phyloP scores from a whole-genome alignment of 1,139 yeast genomes.

The Candida tropicalis region DNA sequence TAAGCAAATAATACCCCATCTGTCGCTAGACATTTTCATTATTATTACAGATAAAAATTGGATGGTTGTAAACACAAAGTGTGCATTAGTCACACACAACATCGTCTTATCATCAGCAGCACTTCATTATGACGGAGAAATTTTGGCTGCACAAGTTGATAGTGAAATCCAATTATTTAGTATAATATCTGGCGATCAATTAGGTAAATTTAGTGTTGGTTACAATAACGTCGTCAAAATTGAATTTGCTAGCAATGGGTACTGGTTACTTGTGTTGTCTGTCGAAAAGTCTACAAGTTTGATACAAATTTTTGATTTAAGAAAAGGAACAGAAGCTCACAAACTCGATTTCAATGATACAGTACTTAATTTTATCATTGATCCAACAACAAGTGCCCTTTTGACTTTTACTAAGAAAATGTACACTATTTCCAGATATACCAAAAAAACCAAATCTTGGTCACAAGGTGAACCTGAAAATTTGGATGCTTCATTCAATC shows the following conservation, averaged over 20 bases:
- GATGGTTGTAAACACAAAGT: slow-evolving; percentile 7
- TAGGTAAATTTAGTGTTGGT: slow-evolving; percentile 34
- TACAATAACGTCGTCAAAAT: slow-evolving; percentile 27
- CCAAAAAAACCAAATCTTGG: slow-evolving; percentile 52
- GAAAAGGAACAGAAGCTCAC: slow-evolving; percentile 45
- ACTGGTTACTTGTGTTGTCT: slow-evolving; percentile 53
- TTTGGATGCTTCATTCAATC: slow-evolving; percentile 15
- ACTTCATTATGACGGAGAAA: slow-evolving; percentile 68
- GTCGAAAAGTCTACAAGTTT: slow-evolving; percentile 16
- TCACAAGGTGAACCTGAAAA: slow-evolving; percentile 11
- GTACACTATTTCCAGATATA: slow-evolving; percentile 33
- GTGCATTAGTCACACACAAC: slow-evolving; percentile 4
- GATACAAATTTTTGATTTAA: slow-evolving; percentile 58
- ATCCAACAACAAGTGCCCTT: slow-evolving; percentile 43
- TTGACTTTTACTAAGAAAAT: slow-evolving; percentile 25
- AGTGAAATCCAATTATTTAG: slow-evolving; percentile 14
- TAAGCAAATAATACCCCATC: slow-evolving; percentile 11
- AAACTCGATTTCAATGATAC: slow-evolving; percentile 23
- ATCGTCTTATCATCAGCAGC: slow-evolving; percentile 24
- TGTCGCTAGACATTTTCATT: slow-evolving; percentile 14
- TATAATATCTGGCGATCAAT: slow-evolving; percentile 32
- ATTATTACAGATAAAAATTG: slow-evolving; percentile 7
- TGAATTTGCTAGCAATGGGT: slow-evolving; percentile 68
- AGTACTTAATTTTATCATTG: slow-evolving; percentile 37
- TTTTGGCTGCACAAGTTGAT: slow-evolving; percentile 52